phyloP scores from a whole-genome alignment of 176 grass and related monocot species.

The Bothriochloa decipiens region DNA sequence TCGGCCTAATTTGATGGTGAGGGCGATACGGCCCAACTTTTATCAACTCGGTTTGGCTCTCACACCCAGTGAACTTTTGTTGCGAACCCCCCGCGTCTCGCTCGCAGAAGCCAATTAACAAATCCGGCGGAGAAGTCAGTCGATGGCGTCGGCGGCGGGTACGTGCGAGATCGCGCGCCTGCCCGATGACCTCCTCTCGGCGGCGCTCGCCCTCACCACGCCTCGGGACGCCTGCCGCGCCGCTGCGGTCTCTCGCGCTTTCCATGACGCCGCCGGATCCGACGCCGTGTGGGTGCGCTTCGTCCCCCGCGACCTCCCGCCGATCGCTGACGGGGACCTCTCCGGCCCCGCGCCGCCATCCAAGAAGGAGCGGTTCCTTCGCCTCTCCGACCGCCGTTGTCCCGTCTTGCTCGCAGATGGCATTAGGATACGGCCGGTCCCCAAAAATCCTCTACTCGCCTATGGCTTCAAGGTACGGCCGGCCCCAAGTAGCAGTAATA shows the following conservation, averaged over 20 bases:
- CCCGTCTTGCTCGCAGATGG: slow-evolving; percentile 46
- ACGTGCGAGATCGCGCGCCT: slow-evolving; percentile 36
- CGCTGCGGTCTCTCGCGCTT: slow-evolving; percentile 41
- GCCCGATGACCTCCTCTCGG: slow-evolving; percentile 55
- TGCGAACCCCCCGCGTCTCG: no score
- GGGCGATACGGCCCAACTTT: no score
- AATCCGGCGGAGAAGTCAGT: no score
- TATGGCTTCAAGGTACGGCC: no score
- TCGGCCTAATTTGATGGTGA: no score
- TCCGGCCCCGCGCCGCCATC: slow-evolving; percentile 10
- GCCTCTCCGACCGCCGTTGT: slow-evolving; percentile 33
- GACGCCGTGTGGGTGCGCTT: slow-evolving; percentile 55
- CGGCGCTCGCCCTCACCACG: slow-evolving; percentile 32
- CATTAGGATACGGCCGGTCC: slow-evolving; percentile 33
- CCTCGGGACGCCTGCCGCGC: slow-evolving; percentile 51
- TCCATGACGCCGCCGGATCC: slow-evolving; percentile 50
- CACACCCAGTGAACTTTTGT: no score
- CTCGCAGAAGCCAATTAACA: no score
- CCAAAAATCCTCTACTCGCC: no score
- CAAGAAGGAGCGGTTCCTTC: slow-evolving; percentile 47
- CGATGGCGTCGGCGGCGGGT: background rate
- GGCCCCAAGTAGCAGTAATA: no score
- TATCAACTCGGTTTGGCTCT: no score
- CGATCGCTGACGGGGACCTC: background rate
- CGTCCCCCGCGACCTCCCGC: slow-evolving; percentile 14